Conservation (phyloP, 495 filamentous ascomycete genomes). For the Rhypophila decipiens region DNA sequence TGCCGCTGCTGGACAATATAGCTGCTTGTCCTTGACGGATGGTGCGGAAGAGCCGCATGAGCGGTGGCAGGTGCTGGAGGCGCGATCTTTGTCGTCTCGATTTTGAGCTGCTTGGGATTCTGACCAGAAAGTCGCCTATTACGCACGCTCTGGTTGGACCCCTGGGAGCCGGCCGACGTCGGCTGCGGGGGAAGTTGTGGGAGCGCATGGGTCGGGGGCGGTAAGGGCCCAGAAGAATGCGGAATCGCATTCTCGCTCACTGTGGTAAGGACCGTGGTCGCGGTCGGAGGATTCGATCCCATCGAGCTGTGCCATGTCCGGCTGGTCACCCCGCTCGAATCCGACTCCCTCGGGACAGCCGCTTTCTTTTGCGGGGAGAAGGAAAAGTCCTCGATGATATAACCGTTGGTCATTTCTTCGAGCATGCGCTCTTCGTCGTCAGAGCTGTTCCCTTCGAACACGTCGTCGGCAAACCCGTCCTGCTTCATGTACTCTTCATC, state of each 20-base stretch:
- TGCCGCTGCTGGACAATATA: constrained; percentile 42
- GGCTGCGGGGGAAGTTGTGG: constrained; percentile 28
- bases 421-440: constrained; percentile 86
- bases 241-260: constrained; percentile 57
- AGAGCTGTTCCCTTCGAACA: constrained; percentile 65
- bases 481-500: constrained; percentile 32
- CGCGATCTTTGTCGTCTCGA: constrained; percentile 61
- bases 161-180: constrained; percentile 16
- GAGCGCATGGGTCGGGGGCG: constrained; percentile 27
- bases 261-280: constrained; percentile 65
- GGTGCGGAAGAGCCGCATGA: constrained; percentile 35
- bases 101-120: constrained; percentile 75
- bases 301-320: constrained; percentile 85
- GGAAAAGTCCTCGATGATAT: constrained; percentile 81
- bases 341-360: constrained; percentile 78
- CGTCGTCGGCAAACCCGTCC: constrained; percentile 22
- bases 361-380: constrained; percentile 69
- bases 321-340: constrained; percentile 76
- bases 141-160: constrained; percentile 55
- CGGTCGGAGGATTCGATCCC: constrained; percentile 69
- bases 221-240: constrained; percentile 23
- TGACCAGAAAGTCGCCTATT: constrained; percentile 77
- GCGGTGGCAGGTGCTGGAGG: constrained; percentile 29
- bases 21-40: constrained; percentile 35
- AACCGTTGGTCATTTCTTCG: constrained; percentile 87